These are phyloP conservation scores for Eimeria sp. DNA, from an alignment of 169 alveolate genomes.

Conservation along the genomic window DNA sequence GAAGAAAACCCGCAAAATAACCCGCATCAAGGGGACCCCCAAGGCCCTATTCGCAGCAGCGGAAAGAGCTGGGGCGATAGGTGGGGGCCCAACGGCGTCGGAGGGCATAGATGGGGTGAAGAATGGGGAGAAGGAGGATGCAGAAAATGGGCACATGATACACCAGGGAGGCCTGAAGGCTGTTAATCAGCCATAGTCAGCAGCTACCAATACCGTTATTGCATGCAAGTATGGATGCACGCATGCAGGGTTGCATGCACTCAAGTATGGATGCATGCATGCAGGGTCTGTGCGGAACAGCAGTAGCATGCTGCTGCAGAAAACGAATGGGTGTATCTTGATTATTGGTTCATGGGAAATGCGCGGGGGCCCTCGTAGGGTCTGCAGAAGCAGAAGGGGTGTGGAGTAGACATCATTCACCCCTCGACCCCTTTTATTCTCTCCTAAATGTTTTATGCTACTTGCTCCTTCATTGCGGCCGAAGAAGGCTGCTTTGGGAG, in stretches of 20 bases:
- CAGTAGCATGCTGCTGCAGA: neutral
- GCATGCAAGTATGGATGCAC: neutral
- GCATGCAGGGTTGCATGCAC: too few relatives aligned
- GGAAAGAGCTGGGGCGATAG: constrained; percentile 83
- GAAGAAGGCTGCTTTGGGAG: neutral
- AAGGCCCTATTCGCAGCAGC: neutral
- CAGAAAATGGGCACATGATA: constrained; percentile 79
- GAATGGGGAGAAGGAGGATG: constrained; percentile 77
- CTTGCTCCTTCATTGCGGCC: neutral
- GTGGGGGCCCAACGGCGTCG: constrained; percentile 79
- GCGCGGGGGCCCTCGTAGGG: too few relatives aligned
- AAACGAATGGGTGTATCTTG: neutral
- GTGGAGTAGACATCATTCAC: neutral
- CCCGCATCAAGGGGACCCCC: too few relatives aligned
- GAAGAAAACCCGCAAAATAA: neutral
- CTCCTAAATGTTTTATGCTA: neutral
- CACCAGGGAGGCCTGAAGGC: constrained; percentile 80
- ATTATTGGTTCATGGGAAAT: too few relatives aligned
- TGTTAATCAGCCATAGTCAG: neutral
- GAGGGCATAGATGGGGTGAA: constrained; percentile 82
- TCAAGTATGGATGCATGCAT: too few relatives aligned
- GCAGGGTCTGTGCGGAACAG: neutral
- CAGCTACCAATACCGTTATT: too few relatives aligned
- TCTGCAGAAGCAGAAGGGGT: neutral
- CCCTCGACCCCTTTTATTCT: neutral